Percentiles rank a stretch among this genome's conserved stretches.
phyloP scores from a whole-genome alignment of 306 rosid species.

The Notholithocarpus densiflorus region DNA sequence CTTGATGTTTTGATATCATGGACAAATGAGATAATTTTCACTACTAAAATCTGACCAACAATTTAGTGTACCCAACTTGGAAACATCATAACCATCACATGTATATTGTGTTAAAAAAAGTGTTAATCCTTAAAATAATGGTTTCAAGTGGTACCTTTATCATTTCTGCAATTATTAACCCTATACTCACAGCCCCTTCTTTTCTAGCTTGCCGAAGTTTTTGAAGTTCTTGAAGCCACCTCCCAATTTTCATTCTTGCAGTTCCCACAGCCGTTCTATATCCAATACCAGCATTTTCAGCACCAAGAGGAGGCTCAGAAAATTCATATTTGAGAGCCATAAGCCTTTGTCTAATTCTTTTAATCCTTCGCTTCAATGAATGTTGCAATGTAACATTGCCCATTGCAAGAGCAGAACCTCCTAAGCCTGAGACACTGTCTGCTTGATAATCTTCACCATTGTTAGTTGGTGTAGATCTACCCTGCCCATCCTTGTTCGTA shows the following conservation, averaged over 20 bases:
- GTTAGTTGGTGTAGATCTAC: constrained; percentile 57
- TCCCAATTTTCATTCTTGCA: constrained; percentile 88
- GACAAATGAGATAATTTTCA: neutral
- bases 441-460: constrained; percentile 64
- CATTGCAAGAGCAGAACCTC: constrained; percentile 55
- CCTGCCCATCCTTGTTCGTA: constrained; percentile 68
- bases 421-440: constrained; percentile 44
- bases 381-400: constrained; percentile 63
- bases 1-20: neutral
- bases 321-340: constrained; percentile 95
- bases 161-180: constrained; percentile 84
- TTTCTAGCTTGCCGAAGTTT: constrained; percentile 97
- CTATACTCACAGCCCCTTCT: constrained; percentile 96
- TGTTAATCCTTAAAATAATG: neutral
- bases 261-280: constrained; percentile 83
- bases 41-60: neutral
- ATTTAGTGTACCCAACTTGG: neutral
- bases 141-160: constrained; percentile 61
- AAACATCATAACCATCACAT: neutral
- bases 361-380: constrained; percentile 83
- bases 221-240: constrained; percentile 99
- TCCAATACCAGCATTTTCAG: constrained; percentile 88
- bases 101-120: neutral
- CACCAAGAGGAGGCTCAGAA: constrained; percentile 69
- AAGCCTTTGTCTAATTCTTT: constrained; percentile 89